Percentiles rank a stretch among this genome's conserved stretches.
Evolutionary conservation across 805 yeast species (phyloP).

Genomic region (Metschnikowia arizonensis): DNA sequence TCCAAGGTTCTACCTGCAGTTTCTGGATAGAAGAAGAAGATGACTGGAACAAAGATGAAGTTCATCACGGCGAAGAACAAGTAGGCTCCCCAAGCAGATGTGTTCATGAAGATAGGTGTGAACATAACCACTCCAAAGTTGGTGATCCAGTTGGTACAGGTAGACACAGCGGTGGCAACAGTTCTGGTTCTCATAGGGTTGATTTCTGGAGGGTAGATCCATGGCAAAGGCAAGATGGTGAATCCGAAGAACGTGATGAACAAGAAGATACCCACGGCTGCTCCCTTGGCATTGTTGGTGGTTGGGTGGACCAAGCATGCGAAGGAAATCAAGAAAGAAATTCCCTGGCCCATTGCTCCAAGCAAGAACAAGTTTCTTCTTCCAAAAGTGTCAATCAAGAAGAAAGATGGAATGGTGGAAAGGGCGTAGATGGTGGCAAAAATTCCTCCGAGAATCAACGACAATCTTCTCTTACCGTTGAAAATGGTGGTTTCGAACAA

Average conservation of each 20-base stretch:
- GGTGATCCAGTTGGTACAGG: constrained; percentile 44
- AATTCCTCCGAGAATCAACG: constrained; percentile 63
- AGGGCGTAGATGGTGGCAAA: constrained; percentile 59
- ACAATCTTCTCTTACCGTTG: constrained; percentile 43
- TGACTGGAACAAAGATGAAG: constrained; percentile 48
- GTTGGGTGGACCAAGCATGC: constrained; percentile 36
- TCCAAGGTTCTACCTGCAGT: constrained; percentile 44
- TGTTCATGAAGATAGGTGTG: constrained; percentile 39
- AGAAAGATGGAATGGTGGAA: constrained; percentile 44
- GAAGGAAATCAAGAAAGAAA: constrained; percentile 38
- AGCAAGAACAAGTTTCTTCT: constrained; percentile 44
- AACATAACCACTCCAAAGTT: constrained; percentile 46
- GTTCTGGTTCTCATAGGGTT: constrained; percentile 47
- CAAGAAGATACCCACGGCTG: constrained; percentile 44
- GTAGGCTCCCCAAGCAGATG: constrained; percentile 40
- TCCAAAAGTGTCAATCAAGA: constrained; percentile 40
- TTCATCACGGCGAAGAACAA: constrained; percentile 40
- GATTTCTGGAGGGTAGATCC: constrained; percentile 47
- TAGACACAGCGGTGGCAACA: constrained; percentile 40
- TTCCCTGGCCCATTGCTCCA: constrained; percentile 42
- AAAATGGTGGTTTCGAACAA: constrained; percentile 50
- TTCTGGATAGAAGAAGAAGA: constrained; percentile 48
- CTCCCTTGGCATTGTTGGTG: constrained; percentile 38
- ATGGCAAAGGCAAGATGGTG: constrained; percentile 43
- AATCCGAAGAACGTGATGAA: constrained; percentile 42